phyloP scores from a whole-genome alignment of 129 eudicot genomes.

The Saposhnikovia divaricata region DNA sequence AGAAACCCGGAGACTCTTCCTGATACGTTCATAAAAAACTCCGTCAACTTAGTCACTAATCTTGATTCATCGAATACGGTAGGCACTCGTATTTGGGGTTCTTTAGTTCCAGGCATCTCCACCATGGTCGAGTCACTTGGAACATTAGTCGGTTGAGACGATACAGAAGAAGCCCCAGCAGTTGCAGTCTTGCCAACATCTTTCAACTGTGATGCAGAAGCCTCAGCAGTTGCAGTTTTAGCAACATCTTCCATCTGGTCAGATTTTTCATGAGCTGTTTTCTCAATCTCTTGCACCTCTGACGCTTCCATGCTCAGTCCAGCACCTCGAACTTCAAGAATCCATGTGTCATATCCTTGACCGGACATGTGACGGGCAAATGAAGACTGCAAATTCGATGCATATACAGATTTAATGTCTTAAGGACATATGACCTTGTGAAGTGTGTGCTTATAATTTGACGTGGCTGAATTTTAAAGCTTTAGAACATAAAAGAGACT shows the following conservation, averaged over 20 bases:
- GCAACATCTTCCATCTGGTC: constrained; percentile 56
- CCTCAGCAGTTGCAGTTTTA: constrained; percentile 38
- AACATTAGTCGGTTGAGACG: constrained; percentile 25
- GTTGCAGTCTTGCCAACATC: constrained; percentile 45
- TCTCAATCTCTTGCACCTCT: constrained; percentile 48
- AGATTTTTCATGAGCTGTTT: constrained; percentile 62
- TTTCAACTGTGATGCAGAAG: constrained; percentile 35
- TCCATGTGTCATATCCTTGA: constrained; percentile 97
- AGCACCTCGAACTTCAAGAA: constrained; percentile 96
- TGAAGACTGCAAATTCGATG: constrained; percentile 46
- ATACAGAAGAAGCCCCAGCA: constrained; percentile 22
- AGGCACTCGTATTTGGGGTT: constrained; percentile 30
- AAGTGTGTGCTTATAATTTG: neutral
- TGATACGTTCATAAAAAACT: constrained; percentile 56
- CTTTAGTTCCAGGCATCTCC: constrained; percentile 23
- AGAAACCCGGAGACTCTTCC: constrained; percentile 84
- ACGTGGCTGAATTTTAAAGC: neutral
- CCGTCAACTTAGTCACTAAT: constrained; percentile 56
- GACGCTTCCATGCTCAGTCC: constrained; percentile 75
- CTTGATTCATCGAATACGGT: constrained; percentile 63
- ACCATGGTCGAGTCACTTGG: constrained; percentile 17
- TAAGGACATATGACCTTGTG: neutral
- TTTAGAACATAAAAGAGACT: neutral
- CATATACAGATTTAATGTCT: neutral
- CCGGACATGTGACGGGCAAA: constrained; percentile 96